These are phyloP conservation scores for Alloteropsis semialata DNA, from an alignment of 176 grass and related monocot genomes.

Conservation along the genomic window DNA sequence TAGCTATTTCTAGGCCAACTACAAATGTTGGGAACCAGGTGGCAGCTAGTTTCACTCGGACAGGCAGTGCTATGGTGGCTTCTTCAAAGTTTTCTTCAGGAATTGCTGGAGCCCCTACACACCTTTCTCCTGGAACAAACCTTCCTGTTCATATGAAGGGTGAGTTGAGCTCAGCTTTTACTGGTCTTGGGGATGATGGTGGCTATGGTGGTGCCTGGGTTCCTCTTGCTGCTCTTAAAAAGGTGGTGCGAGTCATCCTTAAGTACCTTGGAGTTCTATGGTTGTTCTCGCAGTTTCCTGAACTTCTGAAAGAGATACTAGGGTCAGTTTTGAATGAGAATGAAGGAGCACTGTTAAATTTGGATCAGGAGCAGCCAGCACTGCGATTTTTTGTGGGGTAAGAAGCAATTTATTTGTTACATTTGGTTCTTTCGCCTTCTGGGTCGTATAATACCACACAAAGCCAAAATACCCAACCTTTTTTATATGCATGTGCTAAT, in stretches of 20 bases:
- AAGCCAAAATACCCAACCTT: slow-evolving; percentile 7
- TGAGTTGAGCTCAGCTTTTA: slow-evolving; percentile 84
- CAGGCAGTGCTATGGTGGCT: slow-evolving; percentile 42
- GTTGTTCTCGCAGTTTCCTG: slow-evolving; percentile 94
- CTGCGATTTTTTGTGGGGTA: slow-evolving; percentile 97
- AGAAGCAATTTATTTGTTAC: slow-evolving; percentile 31
- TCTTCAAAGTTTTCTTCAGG: slow-evolving; percentile 56
- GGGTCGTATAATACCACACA: not conserved
- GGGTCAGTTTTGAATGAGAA: slow-evolving; percentile 97
- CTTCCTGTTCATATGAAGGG: slow-evolving; percentile 81
- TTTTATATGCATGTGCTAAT: slow-evolving; percentile 12
- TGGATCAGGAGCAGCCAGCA: slow-evolving; percentile 97
- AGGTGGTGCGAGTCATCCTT: slow-evolving; percentile 85
- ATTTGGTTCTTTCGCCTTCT: not conserved
- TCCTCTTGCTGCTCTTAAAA: slow-evolving; percentile 89
- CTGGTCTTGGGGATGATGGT: slow-evolving; percentile 85
- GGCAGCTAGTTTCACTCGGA: slow-evolving; percentile 43
- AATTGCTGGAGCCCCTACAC: slow-evolving; percentile 55
- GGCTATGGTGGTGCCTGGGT: slow-evolving; percentile 97
- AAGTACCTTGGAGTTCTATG: slow-evolving; percentile 96
- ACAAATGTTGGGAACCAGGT: slow-evolving; percentile 52
- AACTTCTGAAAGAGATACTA: slow-evolving; percentile 87
- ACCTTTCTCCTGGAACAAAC: slow-evolving; percentile 53
- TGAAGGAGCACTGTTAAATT: slow-evolving; percentile 88
- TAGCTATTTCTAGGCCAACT: slow-evolving; percentile 47